Base-by-base conservation (phyloP, 2,329 filamentous ascomycete genomes). In the Claviceps paspali region DNA sequence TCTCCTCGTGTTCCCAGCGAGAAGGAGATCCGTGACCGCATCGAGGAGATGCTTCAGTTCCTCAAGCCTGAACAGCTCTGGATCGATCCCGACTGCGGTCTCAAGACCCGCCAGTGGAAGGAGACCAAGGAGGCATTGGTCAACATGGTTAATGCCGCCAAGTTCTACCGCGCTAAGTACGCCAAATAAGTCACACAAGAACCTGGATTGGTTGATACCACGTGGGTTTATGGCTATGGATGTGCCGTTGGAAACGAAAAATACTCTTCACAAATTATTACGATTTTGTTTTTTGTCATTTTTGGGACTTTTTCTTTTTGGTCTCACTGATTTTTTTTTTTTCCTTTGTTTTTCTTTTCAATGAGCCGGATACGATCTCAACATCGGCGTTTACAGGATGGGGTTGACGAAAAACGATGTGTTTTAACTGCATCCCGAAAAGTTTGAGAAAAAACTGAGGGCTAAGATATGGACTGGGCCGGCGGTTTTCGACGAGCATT, bases 1-100 rank as follows among this genome's bases (percentile, higher is more conserved):
- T 93, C 85, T 49, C 91, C 91, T 50, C 88, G 91, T 82, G 77
- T 98, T 43, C 91, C 91, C 57, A 82, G 78, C 60, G 83, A 95
- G 78, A 75, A 94, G 70, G 91, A 98, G 79, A 94, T 98, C 74
- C 88, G 85, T 77, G 82, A 87, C 68, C 82, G 91, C 59, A 82
- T 98, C 62, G 78, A 83, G 61, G 91, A 98, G 81, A 96, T 96
- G 91, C 78, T 98, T 49, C 73, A 82, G 67, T 87, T 85, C 75
- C 82, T 96, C 66, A 88, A 86, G 75, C 87, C 87, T 42, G 86
- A 95, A 57, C 91, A 98, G 76, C 84, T 98, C 61, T 98, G 91
- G 91, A 84, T 96, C 69, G 88, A 98, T 74, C 91, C 91, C 51
- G 91, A 98, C 72, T 98, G 91, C 60, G 91, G 91, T 72, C 79